Base-by-base conservation (phyloP, 2,329 filamentous ascomycete species). In the Claviceps cyperi region DNA sequence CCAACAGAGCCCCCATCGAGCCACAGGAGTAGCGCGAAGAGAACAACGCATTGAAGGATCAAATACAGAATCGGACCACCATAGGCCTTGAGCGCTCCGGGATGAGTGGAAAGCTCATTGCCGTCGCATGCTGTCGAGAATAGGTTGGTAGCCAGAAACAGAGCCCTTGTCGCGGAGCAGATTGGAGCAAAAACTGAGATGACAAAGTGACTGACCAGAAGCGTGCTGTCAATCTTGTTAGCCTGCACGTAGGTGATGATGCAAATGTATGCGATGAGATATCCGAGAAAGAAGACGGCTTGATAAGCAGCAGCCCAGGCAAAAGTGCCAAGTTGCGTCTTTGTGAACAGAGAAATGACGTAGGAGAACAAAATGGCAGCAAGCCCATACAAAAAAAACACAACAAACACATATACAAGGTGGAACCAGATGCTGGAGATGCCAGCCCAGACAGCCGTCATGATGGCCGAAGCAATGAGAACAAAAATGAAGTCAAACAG, bases 41-140 rank as follows among this genome's bases (percentile, higher is more conserved):
- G 71, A 15, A 86, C 52, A 22, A 86, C 63, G 0, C 79, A 78
- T 61, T 96, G 90, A 0, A 89, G 46, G 47, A 87, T 75, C 1
- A 95, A 76, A 62, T 94, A 95, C 0, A 92, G 65, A 37, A 95
- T 91, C 0, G 88, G 87, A 0, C 86, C 86, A 32, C 90, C 90
- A 58, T 89, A 96, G 28, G 83, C 76, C 0, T 75, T 73, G 35
- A 95, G 78, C 4, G 75, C 78, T 6, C 79, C 84, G 0, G 89
- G 86, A 55, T 86, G 83, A 1, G 72, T 69, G 1, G 81, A 78
- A 19, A 89, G 66, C n/a, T 71, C 53, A 19, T 77, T 70, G 24
- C 76, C 81, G 35, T 78, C 74, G 62, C 90, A 96, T 2, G 87
- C 76, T 0, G 86, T 75, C 1, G 85, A 89, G 64, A 96, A 95